Evolutionary conservation across 2,329 filamentous ascomycete genomes (phyloP), one percentile per base, ranked within the genome.

Genomic region (Aureobasidium sp.): DNA sequence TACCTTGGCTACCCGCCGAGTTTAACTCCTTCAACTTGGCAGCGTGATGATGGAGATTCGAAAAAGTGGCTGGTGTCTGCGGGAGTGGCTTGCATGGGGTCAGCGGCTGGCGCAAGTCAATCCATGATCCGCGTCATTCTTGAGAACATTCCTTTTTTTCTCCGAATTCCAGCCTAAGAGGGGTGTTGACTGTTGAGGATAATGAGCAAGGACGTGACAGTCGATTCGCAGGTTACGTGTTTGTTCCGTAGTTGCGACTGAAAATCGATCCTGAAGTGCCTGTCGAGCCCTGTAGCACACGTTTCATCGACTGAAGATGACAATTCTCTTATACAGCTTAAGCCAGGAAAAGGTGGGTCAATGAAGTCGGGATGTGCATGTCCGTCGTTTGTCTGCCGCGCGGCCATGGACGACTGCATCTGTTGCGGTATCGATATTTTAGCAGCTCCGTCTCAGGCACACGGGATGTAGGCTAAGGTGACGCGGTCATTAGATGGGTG

Each of bases 221-320:
- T 34, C 29, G 47, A 50, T 9, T 15, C 17, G 17, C 27, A 46
- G n/a, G 10, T 44, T 46, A 41, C 53, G 27, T 36, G 32, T 52
- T 6, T n/a, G 20, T 37, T 37, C 32, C n/a, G 20, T 37, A 20
- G 15, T 15, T 17, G n/a, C 17, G 37, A 42, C 37, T 3, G 10
- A 13, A 20, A 42, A 47, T 59, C 20, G 34, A 50, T 41, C 13
- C 17, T 48, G 29, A 20, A 13, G n/a, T 27, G 3, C 6, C 20
- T 50, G 15, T 20, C 32, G 41, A 12, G 5, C 23, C 41, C 8
- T 59, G 34, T 44, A 29, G 47, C 15, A 58, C 41, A 3, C 13
- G 55, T 58, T 58, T 58, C 55, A 58, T 58, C 42, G 42, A 27
- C 55, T 46, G 55, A 44, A 58, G 55, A 58, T 58, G 55, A 58